A percentile compares a stretch with the other conserved stretches of the same genome.
Conservation (phyloP, 805 yeast genomes). For the Maudiozyma saulgeensis region DNA sequence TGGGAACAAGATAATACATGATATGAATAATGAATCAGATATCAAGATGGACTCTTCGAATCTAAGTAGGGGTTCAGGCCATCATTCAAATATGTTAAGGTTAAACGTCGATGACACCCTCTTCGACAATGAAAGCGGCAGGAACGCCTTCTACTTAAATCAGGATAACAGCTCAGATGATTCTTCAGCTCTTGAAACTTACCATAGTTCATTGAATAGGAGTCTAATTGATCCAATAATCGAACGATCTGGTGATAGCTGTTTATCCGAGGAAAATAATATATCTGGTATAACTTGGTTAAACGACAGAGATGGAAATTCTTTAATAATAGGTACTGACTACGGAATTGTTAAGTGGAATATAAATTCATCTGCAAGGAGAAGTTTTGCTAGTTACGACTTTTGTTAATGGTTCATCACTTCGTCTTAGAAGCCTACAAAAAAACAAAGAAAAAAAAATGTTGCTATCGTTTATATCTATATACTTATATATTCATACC, state of each 20-base stretch:
- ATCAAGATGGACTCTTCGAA: background rate
- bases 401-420: constrained; percentile 26
- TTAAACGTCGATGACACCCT: background rate
- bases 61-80: background rate
- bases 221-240: background rate
- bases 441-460: background rate
- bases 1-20: background rate
- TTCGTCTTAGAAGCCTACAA: too few relatives aligned
- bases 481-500: background rate
- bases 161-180: background rate
- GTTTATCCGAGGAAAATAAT: constrained; percentile 34
- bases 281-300: constrained; percentile 57
- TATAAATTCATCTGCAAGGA: constrained; percentile 53
- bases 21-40: background rate
- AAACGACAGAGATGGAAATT: constrained; percentile 40
- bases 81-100: background rate
- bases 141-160: background rate
- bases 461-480: background rate
- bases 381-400: constrained; percentile 50
- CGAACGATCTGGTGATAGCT: background rate
- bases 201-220: background rate
- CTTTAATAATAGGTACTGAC: constrained; percentile 52
- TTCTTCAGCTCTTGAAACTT: background rate
- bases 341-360: constrained; percentile 65
- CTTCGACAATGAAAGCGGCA: background rate